These are phyloP conservation scores for Wickerhamomyces canadensis DNA, from an alignment of 805 yeast species.

Conservation along the genomic window DNA sequence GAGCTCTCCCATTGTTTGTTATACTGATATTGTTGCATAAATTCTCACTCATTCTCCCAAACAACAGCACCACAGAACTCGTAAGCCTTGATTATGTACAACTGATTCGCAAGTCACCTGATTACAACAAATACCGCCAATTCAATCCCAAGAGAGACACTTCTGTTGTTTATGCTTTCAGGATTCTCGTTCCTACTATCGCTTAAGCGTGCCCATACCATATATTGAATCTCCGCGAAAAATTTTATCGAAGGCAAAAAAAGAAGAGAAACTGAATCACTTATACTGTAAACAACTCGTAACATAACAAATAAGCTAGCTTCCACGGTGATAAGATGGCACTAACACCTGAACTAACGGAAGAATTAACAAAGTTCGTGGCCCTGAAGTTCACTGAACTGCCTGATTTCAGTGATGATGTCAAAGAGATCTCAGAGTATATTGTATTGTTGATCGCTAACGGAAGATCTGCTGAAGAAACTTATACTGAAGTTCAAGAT, in stretches of 20 bases:
- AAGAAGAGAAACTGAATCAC: neutral
- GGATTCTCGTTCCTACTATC: too few relatives aligned
- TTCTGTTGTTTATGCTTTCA: too few relatives aligned
- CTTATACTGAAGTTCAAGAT: conserved; percentile 53
- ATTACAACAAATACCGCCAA: too few relatives aligned
- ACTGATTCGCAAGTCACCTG: too few relatives aligned
- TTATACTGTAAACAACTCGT: neutral
- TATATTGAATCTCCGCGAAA: too few relatives aligned
- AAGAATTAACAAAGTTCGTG: conserved; percentile 38
- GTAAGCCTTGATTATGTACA: too few relatives aligned
- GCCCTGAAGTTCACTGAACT: conserved; percentile 35
- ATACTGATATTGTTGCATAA: neutral
- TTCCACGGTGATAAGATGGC: neutral
- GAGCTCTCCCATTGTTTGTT: neutral
- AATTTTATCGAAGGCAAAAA: conserved; percentile 1
- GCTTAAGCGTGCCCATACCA: too few relatives aligned
- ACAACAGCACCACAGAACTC: too few relatives aligned
- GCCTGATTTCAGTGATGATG: conserved; percentile 43
- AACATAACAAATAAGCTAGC: neutral
- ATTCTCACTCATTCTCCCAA: too few relatives aligned
- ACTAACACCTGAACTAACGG: conserved; percentile 22
- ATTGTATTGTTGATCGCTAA: conserved; percentile 66
- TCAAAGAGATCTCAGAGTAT: conserved; percentile 65
- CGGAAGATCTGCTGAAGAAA: conserved; percentile 56
- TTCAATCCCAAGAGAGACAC: too few relatives aligned